These are phyloP conservation scores for Pseudogymnoascus sp. DNA, from an alignment of 2,329 filamentous ascomycete genomes.

Conservation along the genomic window DNA sequence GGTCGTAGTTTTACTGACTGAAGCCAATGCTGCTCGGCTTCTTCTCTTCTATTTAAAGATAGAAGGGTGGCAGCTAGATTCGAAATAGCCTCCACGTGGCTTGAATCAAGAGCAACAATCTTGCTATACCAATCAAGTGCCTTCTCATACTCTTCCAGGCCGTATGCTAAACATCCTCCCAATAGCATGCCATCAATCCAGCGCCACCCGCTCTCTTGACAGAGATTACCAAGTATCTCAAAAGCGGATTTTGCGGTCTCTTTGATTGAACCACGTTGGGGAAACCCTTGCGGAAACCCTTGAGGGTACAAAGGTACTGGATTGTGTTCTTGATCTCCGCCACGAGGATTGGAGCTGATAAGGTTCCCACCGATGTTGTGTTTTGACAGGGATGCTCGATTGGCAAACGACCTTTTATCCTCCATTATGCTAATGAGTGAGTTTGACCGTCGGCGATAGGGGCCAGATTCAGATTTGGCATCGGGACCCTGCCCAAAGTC, in stretches of 20 bases:
- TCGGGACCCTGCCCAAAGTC: not conserved
- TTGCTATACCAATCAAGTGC: constrained; percentile 67
- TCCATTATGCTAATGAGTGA: constrained; percentile 6
- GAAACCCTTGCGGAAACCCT: not conserved
- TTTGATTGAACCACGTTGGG: constrained; percentile 4
- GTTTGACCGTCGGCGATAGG: constrained; percentile 1
- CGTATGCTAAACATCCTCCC: constrained; percentile 86
- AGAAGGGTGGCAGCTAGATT: constrained; percentile 87
- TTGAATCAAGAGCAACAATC: constrained; percentile 46
- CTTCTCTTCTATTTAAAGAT: constrained; percentile 69
- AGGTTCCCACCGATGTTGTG: not conserved
- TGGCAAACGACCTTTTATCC: constrained; percentile 6
- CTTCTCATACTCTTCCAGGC: constrained; percentile 73
- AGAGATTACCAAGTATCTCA: constrained; percentile 63
- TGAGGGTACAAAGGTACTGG: not conserved
- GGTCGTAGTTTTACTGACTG: constrained; percentile 76
- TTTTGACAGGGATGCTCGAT: not conserved
- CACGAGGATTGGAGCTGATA: not conserved
- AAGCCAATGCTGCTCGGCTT: constrained; percentile 81
- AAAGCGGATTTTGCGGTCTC: constrained; percentile 54
- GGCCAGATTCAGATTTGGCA: not conserved
- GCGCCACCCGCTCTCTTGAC: constrained; percentile 70
- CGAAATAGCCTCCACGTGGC: constrained; percentile 83
- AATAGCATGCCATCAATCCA: constrained; percentile 93
- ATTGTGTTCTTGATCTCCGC: not conserved